These are phyloP conservation scores for Lodderomyces beijingensis DNA, from an alignment of 1,139 yeast species.

Conservation along the genomic window DNA sequence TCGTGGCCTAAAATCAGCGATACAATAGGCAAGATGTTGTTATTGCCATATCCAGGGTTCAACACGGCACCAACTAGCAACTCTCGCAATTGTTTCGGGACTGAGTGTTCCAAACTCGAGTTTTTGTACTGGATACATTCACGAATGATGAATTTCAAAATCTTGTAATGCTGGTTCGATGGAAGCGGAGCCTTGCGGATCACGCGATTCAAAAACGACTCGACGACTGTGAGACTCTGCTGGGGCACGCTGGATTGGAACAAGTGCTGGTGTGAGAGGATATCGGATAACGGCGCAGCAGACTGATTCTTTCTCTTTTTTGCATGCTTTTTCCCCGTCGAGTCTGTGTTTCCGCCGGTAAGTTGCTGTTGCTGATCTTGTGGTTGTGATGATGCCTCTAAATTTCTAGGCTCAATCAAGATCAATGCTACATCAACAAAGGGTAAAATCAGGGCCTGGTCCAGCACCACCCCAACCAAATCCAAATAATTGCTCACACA, in stretches of 20 bases:
- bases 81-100: conserved; percentile 29
- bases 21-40: conserved; percentile 70
- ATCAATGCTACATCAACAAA: conserved; percentile 44
- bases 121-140: conserved; percentile 37
- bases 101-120: conserved; percentile 20
- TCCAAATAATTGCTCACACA: conserved; percentile 26
- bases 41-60: conserved; percentile 60
- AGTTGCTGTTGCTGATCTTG: conserved; percentile 8
- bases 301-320: conserved; percentile 42
- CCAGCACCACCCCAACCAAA: conserved; percentile 30
- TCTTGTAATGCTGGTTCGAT: conserved; percentile 57
- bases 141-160: conserved; percentile 53
- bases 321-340: background rate
- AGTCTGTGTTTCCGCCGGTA: conserved; percentile 14
- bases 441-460: conserved; percentile 36
- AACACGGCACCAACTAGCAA: conserved; percentile 52
- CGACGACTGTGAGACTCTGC: conserved; percentile 40
- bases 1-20: conserved; percentile 43
- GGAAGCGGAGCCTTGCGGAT: conserved; percentile 53
- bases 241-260: conserved; percentile 25
- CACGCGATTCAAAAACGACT: conserved; percentile 46
- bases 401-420: conserved; percentile 39
- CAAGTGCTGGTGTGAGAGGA: conserved; percentile 62
- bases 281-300: conserved; percentile 58
- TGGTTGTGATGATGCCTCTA: background rate